Evolutionary conservation across 352 stramenopile species (phyloP), one percentile per base, ranked within the genome.

Genomic region (Pythium scleroteichum): DNA sequence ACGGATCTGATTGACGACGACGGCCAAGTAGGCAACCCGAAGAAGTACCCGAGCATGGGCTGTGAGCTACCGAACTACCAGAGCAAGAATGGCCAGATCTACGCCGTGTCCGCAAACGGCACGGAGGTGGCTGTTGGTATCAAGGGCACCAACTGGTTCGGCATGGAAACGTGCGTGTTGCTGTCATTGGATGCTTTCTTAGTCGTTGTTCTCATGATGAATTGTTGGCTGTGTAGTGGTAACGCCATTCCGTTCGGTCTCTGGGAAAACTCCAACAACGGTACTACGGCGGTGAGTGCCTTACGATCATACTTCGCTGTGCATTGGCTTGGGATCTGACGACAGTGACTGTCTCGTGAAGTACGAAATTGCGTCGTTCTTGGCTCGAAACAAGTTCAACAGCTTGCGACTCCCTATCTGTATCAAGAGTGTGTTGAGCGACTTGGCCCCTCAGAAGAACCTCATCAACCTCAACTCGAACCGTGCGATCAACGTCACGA

Each of bases 101-200:
- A 38, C 45, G 45, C 26, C 45, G 20, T 38, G 45, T 51, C 83
- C 8, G 51, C 64, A 9, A 92, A 92, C 58, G 80, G 83, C 20
- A 90, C 80, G 0, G 76, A 89, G n/a, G 65, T 92, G 2, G 58
- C 75, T 4, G 68, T 92, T 38, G 53, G 77, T 35, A 88, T 90
- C 77, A 92, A 92, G 59, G 80, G 82, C 12, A 62, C 88, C 12
- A 92, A 90, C 56, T 92, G 82, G 82, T 88, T 90, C 20, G 80
- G 83, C 45, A 90, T 92, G 80, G 83, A 93, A 57, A 90, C 83
- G 17, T 47, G 4, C 6, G 38, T 20, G 4, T 20, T 44, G 6
- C 16, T 35, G 5, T 5, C 29, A 5, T 35, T n/a, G n/a, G n/a
- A n/a, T n/a, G 40, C 42, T 4, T 49, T 13, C n/a, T 6, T 29